phyloP scores from a whole-genome alignment of 331 rosid species.

The Pyrus hybrid region DNA sequence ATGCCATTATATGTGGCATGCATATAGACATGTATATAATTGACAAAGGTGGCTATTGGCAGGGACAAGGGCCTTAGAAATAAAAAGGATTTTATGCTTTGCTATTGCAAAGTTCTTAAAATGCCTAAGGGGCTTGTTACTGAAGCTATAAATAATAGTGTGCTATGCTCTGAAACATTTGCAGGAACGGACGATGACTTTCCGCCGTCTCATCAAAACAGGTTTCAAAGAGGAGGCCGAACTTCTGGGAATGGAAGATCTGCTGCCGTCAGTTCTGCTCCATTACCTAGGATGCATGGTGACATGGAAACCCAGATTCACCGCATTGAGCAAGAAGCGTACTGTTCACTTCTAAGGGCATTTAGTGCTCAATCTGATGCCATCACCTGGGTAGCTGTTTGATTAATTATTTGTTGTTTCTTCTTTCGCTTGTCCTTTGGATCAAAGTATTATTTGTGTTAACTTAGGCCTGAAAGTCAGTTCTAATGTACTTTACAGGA shows the following conservation, averaged over 20 bases:
- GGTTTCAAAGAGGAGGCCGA: slow-evolving; percentile 32
- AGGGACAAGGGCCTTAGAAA: neutral
- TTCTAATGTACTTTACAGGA: slow-evolving; percentile 22
- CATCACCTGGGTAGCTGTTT: slow-evolving; percentile 44
- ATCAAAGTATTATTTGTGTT: neutral
- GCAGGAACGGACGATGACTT: slow-evolving; percentile 35
- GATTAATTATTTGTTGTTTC: neutral
- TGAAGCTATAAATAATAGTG: neutral
- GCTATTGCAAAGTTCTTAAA: neutral
- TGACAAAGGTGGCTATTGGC: neutral
- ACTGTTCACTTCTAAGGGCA: slow-evolving; percentile 30
- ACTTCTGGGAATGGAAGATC: slow-evolving; percentile 34
- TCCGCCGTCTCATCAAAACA: slow-evolving; percentile 34
- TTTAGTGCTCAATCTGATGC: slow-evolving; percentile 42
- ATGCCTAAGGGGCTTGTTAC: neutral
- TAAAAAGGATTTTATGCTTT: neutral
- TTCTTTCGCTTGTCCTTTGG: neutral
- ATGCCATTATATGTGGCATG: neutral
- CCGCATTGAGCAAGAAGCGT: slow-evolving; percentile 37
- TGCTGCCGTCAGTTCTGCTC: slow-evolving; percentile 15
- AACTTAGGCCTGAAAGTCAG: neutral
- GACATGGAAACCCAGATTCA: slow-evolving; percentile 41
- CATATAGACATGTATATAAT: neutral
- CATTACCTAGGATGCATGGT: slow-evolving; percentile 25
- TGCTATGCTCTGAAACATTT: neutral